Conservation (phyloP, 1,139 yeast genomes). For the Hyphopichia wangnamkhiaoensis region DNA sequence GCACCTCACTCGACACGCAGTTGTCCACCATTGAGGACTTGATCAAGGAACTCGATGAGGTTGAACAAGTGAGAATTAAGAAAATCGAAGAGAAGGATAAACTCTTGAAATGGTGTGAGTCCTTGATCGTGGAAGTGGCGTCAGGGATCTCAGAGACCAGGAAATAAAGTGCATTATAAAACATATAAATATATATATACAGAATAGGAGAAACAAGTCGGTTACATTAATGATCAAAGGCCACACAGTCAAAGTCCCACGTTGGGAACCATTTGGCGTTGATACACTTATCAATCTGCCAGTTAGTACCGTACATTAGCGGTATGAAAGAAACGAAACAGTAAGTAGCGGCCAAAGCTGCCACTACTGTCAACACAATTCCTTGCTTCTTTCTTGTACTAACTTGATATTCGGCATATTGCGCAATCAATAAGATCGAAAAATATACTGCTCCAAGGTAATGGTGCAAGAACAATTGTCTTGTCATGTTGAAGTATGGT, state of each 20-base stretch:
- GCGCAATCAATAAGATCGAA: slow-evolving; percentile 31
- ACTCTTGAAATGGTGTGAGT: slow-evolving; percentile 65
- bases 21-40: slow-evolving; percentile 62
- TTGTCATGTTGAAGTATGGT: slow-evolving; percentile 34
- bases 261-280: slow-evolving; percentile 29
- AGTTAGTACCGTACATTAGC: slow-evolving; percentile 34
- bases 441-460: slow-evolving; percentile 41
- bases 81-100: slow-evolving; percentile 69
- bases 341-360: slow-evolving; percentile 17
- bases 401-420: slow-evolving; percentile 32
- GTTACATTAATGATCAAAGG: slow-evolving; percentile 14
- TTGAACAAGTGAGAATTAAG: slow-evolving; percentile 59
- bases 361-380: slow-evolving; percentile 14
- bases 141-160: slow-evolving; percentile 50
- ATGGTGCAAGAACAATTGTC: slow-evolving; percentile 41
- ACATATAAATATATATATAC: neutral
- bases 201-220: too few relatives aligned
- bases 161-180: slow-evolving; percentile 6
- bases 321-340: slow-evolving; percentile 27
- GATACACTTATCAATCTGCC: slow-evolving; percentile 32
- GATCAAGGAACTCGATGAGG: slow-evolving; percentile 60
- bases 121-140: slow-evolving; percentile 63
- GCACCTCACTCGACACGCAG: slow-evolving; percentile 78
- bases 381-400: slow-evolving; percentile 21
- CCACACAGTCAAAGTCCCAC: slow-evolving; percentile 40